These are phyloP conservation scores for Fusarium pininemorale DNA, from an alignment of 2,329 filamentous ascomycete species.

Conservation along the genomic window DNA sequence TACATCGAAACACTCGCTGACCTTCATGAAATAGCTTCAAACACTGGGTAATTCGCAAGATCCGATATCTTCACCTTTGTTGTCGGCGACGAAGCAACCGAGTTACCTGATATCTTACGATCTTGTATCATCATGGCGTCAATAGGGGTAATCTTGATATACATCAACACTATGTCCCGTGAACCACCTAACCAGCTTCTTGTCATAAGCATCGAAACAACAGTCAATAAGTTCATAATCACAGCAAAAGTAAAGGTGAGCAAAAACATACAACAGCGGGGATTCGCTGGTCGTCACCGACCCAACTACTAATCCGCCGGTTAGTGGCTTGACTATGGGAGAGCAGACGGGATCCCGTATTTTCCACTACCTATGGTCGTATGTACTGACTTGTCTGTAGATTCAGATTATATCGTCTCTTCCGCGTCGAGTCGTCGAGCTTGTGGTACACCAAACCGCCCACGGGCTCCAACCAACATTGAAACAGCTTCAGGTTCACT, in stretches of 20 bases:
- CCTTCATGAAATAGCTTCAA: background rate
- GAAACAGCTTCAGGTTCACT: background rate
- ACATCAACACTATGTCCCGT: no score
- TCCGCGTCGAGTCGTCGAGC: fast-evolving
- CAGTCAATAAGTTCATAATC: background rate
- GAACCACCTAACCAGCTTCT: background rate
- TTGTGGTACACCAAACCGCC: background rate
- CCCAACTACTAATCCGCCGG: background rate
- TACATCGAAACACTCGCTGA: fast-evolving
- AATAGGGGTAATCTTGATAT: no score
- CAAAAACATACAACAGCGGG: background rate
- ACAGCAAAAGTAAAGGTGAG: background rate
- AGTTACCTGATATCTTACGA: no score
- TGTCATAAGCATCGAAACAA: background rate
- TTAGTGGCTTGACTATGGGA: background rate
- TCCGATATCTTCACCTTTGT: no score
- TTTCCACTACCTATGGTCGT: background rate
- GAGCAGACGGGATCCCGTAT: background rate
- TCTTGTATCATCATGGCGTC: no score
- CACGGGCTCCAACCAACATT: background rate
- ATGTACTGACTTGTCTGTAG: background rate
- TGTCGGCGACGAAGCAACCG: no score
- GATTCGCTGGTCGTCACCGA: background rate
- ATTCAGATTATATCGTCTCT: fast-evolving
- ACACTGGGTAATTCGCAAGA: background rate